phyloP scores from a whole-genome alignment of 2,329 filamentous ascomycete species.

The Sarocladium strictum region DNA sequence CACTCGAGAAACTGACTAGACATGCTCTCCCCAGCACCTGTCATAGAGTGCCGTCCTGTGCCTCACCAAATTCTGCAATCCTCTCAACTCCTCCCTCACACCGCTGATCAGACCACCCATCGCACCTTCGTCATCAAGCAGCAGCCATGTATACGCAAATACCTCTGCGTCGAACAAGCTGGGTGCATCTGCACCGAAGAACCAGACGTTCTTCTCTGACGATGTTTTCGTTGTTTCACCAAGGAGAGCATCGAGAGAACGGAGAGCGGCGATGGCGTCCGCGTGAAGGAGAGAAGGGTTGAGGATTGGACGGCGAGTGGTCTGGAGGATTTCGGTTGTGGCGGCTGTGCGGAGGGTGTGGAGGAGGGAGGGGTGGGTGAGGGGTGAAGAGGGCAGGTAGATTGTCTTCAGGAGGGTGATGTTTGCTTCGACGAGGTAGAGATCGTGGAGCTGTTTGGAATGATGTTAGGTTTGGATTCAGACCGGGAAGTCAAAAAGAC shows the following conservation, averaged over 20 bases:
- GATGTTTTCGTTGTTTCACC: no score
- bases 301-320: conserved; percentile 34
- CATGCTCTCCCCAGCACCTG: conserved; percentile 20
- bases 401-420: conserved; percentile 61
- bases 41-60: conserved; percentile 31
- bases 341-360: conserved; percentile 68
- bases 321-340: conserved; percentile 64
- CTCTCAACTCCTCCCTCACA: conserved; percentile 50
- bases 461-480: no score
- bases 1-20: background rate
- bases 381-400: conserved; percentile 62
- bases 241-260: conserved; percentile 38
- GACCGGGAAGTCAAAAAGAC: no score
- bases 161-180: conserved; percentile 81
- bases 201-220: conserved; percentile 31
- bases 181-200: conserved; percentile 47
- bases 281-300: conserved; percentile 33
- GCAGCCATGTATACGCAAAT: conserved; percentile 81
- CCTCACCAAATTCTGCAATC: conserved; percentile 54
- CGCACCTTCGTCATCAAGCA: conserved; percentile 51
- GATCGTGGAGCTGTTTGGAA: conserved; percentile 58
- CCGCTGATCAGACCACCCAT: conserved; percentile 43
- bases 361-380: conserved; percentile 59
- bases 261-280: conserved; percentile 36
- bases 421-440: conserved; percentile 72